Evolutionary conservation across 1,284 basidiomycete species (phyloP), one percentile per base, ranked within the genome.

Genomic region (Thecaphora frezii): DNA sequence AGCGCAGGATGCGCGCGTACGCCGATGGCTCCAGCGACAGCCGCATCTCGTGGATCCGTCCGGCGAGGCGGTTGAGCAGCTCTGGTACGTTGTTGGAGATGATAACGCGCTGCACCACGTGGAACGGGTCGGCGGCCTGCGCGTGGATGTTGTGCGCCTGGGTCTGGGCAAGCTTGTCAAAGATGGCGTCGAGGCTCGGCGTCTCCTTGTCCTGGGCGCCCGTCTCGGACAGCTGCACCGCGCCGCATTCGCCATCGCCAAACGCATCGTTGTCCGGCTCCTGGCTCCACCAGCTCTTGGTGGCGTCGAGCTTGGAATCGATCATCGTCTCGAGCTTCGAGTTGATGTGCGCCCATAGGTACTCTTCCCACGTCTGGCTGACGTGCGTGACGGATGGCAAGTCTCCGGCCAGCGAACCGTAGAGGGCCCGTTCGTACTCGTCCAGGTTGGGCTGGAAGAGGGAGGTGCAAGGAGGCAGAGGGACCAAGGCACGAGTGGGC

Each of bases 341-440:
- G 70, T 88, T 88, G 54, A 94, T 83, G 66, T 91, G 88, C 1
- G 90, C 91, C 96, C 94, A 99, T 0, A 97, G 83, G 66, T 92
- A 87, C 74, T 98, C 94, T 76, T 93, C 89, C 93, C 93, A 99
- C 30, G 69, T 67, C 33, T 87, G 82, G 74, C 91, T 93, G 4
- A 89, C 88, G 0, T 87, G 84, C 2, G 85, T 73, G 12, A 97
- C 86, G 8, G 91, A 84, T 7, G 82, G 83, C 0, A 90, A 85
- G 5, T 94, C 92, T 3, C 93, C 93, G 0, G 88, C 87, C 8
- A 98, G 84, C 0, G 91, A 87, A 0, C 93, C 93, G 69, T 93
- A 94, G 0, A 97, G 81, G 0, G 88, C 85, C 16, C 91, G 86
- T 77, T 97, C 93, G 46, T 86, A 84, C 14, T 86, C 83, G 0